A percentile compares a stretch with the other conserved stretches of the same genome.
Conservation (phyloP, 495 filamentous ascomycete species). For the Lasiosphaeria hispida region DNA sequence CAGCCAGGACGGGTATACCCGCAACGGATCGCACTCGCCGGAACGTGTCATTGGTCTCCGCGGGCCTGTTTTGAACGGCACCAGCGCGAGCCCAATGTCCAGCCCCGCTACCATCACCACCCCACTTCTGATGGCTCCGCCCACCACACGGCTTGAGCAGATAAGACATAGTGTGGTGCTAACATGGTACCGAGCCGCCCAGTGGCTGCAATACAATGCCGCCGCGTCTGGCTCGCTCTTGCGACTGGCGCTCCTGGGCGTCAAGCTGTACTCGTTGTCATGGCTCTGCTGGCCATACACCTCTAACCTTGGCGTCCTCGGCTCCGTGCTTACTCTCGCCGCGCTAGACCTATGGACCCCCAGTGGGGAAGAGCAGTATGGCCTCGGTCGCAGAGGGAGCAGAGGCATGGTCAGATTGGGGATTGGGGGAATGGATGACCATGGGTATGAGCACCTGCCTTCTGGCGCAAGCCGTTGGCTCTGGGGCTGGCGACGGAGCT, state of each 20-base stretch:
- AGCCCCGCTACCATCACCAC: conserved; percentile 33
- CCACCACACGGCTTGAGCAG: conserved; percentile 37
- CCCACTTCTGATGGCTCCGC: conserved; percentile 61
- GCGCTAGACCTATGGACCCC: conserved; percentile 38
- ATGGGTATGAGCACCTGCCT: conserved; percentile 5
- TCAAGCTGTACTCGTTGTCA: conserved; percentile 41
- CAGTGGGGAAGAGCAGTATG: conserved; percentile 9
- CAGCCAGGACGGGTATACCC: conserved; percentile 35
- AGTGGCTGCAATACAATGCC: conserved; percentile 23
- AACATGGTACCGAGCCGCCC: conserved; percentile 25
- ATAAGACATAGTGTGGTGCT: conserved; percentile 34
- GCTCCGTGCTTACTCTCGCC: conserved; percentile 37
- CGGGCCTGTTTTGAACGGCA: conserved; percentile 10
- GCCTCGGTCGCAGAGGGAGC: not conserved
- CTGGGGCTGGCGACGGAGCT: conserved; percentile 37
- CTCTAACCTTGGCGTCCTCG: conserved; percentile 31
- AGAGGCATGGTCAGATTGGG: conserved; percentile 12
- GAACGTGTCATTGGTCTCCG: conserved; percentile 24
- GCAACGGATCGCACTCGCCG: conserved; percentile 26
- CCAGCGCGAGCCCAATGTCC: conserved; percentile 27
- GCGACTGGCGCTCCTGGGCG: conserved; percentile 35
- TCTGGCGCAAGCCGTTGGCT: conserved; percentile 22
- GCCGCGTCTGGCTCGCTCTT: conserved; percentile 26
- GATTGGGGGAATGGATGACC: conserved; percentile 8
- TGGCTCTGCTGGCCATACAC: conserved; percentile 47